These are phyloP conservation scores for Eucalyptus brandiana DNA, from an alignment of 345 rosid species.

Conservation along the genomic window DNA sequence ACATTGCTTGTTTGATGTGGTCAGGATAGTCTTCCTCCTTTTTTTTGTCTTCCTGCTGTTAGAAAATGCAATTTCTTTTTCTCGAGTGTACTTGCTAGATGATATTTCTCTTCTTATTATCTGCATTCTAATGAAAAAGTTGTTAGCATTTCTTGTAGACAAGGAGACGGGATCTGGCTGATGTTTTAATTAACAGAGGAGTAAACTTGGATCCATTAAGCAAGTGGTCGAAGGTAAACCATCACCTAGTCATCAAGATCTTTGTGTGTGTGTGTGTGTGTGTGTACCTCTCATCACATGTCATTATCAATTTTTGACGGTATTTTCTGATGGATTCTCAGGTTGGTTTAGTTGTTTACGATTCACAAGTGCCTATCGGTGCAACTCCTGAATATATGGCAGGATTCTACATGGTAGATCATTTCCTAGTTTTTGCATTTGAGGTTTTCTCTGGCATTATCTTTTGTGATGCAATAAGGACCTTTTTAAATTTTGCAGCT, in stretches of 20 bases:
- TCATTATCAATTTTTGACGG: background rate
- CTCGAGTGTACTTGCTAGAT: background rate
- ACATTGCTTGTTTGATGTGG: background rate
- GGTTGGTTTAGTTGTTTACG: slow-evolving; percentile 91
- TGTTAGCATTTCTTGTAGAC: slow-evolving; percentile 22
- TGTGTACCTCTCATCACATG: background rate
- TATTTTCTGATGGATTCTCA: slow-evolving; percentile 6
- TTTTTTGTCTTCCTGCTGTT: background rate
- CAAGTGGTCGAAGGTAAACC: slow-evolving; percentile 92
- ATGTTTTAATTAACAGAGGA: slow-evolving; percentile 89
- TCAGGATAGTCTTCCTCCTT: background rate
- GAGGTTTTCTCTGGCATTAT: background rate
- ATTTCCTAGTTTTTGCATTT: background rate
- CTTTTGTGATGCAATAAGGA: background rate
- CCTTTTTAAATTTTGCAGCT: slow-evolving; percentile 28
- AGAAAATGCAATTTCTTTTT: background rate
- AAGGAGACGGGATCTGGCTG: slow-evolving; percentile 88
- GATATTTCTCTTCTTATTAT: background rate
- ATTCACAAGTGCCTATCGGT: slow-evolving; percentile 93
- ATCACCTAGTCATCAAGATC: background rate
- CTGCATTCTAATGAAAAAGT: background rate
- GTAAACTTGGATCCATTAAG: slow-evolving; percentile 88
- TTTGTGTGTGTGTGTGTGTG: background rate
- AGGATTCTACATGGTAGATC: slow-evolving; percentile 77
- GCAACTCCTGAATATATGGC: slow-evolving; percentile 99